These are phyloP conservation scores for Panaeolus cyanescens DNA, from an alignment of 768 basidiomycete species.

Conservation along the genomic window DNA sequence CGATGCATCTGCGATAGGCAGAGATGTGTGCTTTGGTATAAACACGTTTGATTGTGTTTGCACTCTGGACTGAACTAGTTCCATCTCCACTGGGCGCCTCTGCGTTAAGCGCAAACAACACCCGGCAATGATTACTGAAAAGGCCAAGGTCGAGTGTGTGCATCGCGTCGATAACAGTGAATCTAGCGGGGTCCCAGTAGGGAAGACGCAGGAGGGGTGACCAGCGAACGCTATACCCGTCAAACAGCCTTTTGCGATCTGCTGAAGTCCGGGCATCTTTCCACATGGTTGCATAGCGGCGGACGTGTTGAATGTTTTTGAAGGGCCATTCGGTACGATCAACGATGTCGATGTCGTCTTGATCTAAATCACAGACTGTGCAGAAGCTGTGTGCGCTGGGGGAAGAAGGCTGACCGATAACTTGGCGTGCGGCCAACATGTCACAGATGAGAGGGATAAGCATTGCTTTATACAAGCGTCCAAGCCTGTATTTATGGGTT, in stretches of 20 bases:
- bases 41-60: not conserved
- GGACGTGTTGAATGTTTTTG: slow-evolving; percentile 11
- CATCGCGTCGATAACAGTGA: slow-evolving; percentile 16
- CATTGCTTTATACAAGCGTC: slow-evolving; percentile 26
- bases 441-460: slow-evolving; percentile 37
- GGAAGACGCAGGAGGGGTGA: slow-evolving; percentile 23
- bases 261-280: slow-evolving; percentile 14
- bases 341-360: slow-evolving; percentile 22
- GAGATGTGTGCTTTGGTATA: not conserved
- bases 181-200: slow-evolving; percentile 14
- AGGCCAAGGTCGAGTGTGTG: slow-evolving; percentile 17
- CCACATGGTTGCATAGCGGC: slow-evolving; percentile 16
- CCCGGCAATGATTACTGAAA: slow-evolving; percentile 14
- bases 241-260: slow-evolving; percentile 15
- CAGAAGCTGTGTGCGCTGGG: slow-evolving; percentile 20
- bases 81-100: slow-evolving; percentile 20
- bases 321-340: slow-evolving; percentile 14
- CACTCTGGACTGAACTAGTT: not conserved
- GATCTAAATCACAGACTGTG: slow-evolving; percentile 19
- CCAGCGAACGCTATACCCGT: slow-evolving; percentile 27
- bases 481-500: slow-evolving; percentile 20
- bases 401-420: slow-evolving; percentile 21
- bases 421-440: slow-evolving; percentile 28
- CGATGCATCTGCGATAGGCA: slow-evolving; percentile 9
- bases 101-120: slow-evolving; percentile 23